Evolutionary conservation across 441 rosid species (phyloP).

Genomic region (Gossypium davidsonii): DNA sequence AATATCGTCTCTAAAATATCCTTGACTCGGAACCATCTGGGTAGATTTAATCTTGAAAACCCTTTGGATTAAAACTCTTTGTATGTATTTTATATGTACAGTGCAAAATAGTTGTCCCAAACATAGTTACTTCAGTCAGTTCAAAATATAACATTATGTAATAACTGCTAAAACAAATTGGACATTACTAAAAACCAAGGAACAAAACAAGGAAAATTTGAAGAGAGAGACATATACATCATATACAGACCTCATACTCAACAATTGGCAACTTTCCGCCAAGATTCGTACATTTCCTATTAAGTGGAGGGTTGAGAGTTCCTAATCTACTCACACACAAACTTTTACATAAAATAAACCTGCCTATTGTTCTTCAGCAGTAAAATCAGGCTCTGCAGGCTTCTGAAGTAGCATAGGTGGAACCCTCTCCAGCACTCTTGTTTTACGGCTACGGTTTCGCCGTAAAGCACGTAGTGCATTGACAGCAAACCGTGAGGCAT

Average conservation of each 20-base stretch:
- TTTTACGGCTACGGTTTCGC: constrained; percentile 36
- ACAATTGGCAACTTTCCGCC: neutral
- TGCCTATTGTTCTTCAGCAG: constrained; percentile 40
- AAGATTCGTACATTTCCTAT: neutral
- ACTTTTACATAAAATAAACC: neutral
- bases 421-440: constrained; percentile 46
- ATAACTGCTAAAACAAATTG: neutral
- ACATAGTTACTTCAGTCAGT: neutral
- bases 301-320: neutral
- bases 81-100: too few relatives aligned
- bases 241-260: neutral
- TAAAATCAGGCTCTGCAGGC: constrained; percentile 82
- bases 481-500: constrained; percentile 76
- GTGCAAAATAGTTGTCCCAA: neutral
- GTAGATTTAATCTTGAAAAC: too few relatives aligned
- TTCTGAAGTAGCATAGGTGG: constrained; percentile 62
- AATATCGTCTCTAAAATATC: too few relatives aligned
- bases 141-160: neutral
- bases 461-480: constrained; percentile 50
- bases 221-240: neutral
- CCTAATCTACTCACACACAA: neutral
- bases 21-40: too few relatives aligned
- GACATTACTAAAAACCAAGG: neutral
- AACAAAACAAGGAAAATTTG: neutral
- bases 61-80: too few relatives aligned